Conservation (phyloP, 345 rosid genomes). For the Arabis alpina region DNA sequence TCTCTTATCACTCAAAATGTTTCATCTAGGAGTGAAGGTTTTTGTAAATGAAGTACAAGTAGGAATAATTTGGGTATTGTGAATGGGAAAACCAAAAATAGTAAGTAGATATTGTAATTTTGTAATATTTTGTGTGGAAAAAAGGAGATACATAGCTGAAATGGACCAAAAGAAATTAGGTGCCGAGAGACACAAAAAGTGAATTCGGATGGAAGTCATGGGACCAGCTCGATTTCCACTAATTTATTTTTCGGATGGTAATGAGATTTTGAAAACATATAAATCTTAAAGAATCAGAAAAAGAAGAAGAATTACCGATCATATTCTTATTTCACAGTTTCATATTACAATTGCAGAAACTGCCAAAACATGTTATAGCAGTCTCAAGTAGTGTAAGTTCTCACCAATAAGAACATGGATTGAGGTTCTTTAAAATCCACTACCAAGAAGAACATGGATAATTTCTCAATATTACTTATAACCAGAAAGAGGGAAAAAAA, state of each 20-base stretch:
- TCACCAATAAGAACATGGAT: constrained; percentile 34
- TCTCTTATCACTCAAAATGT: constrained; percentile 21
- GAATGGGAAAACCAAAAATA: constrained; percentile 10
- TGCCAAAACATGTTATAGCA: constrained; percentile 39
- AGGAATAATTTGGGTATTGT: constrained; percentile 15
- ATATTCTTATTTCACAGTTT: constrained; percentile 23
- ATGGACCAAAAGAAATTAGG: constrained; percentile 43
- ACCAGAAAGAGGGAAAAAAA: too few relatives aligned
- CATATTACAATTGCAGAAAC: constrained; percentile 27
- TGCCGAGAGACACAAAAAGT: constrained; percentile 41
- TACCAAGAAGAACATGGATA: neutral
- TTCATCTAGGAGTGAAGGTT: constrained; percentile 8
- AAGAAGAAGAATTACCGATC: constrained; percentile 20
- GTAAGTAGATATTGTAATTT: constrained; percentile 28
- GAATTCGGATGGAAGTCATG: constrained; percentile 36
- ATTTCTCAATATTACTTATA: too few relatives aligned
- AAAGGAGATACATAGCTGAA: constrained; percentile 38
- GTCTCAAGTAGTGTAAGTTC: constrained; percentile 32
- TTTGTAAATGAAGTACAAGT: constrained; percentile 4
- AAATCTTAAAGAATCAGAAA: constrained; percentile 32
- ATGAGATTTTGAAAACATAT: constrained; percentile 33
- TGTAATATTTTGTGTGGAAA: constrained; percentile 31
- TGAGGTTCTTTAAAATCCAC: constrained; percentile 36
- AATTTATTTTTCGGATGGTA: constrained; percentile 35
- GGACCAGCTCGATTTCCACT: constrained; percentile 74